Percentiles rank a stretch among this genome's conserved stretches.
phyloP scores from a whole-genome alignment of 495 filamentous ascomycete species.

The Penicillium waksmanii region DNA sequence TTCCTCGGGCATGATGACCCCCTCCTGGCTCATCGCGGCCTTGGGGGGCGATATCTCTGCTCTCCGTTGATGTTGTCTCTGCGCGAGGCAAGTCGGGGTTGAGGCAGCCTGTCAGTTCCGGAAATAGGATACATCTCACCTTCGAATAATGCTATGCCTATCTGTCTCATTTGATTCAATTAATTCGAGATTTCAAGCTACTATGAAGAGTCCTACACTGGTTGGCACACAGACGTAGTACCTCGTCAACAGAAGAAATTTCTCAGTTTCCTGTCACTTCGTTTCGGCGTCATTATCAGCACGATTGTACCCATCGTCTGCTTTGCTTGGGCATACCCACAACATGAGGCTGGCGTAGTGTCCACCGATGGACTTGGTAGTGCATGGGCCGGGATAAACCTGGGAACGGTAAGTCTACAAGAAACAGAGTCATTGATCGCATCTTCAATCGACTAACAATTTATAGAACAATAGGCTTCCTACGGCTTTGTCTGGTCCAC shows the following conservation, averaged over 20 bases:
- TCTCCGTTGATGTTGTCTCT: too few relatives aligned
- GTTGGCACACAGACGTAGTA: slow-evolving; percentile 21
- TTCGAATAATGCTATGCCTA: neutral
- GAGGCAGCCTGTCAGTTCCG: too few relatives aligned
- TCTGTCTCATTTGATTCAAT: too few relatives aligned
- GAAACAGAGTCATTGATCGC: neutral
- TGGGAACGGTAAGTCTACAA: slow-evolving; percentile 17
- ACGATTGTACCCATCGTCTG: slow-evolving; percentile 18
- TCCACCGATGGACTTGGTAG: slow-evolving; percentile 20
- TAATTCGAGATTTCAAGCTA: neutral
- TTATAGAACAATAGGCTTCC: slow-evolving; percentile 9
- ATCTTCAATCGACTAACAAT: neutral
- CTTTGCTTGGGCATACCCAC: slow-evolving; percentile 21
- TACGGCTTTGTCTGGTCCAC: slow-evolving; percentile 23
- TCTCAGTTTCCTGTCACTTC: slow-evolving; percentile 20
- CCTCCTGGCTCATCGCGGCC: too few relatives aligned
- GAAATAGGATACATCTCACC: slow-evolving; percentile 4
- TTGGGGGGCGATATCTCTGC: too few relatives aligned
- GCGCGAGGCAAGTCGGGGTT: too few relatives aligned
- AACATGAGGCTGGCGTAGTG: slow-evolving; percentile 16
- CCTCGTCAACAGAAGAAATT: slow-evolving; percentile 22
- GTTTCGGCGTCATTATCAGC: slow-evolving; percentile 17
- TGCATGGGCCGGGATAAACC: slow-evolving; percentile 13
- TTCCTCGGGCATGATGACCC: too few relatives aligned
- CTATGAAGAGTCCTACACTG: slow-evolving; percentile 3